Evolutionary conservation across 495 filamentous ascomycete species (phyloP).

Genomic region (Penicillium tannophilum): DNA sequence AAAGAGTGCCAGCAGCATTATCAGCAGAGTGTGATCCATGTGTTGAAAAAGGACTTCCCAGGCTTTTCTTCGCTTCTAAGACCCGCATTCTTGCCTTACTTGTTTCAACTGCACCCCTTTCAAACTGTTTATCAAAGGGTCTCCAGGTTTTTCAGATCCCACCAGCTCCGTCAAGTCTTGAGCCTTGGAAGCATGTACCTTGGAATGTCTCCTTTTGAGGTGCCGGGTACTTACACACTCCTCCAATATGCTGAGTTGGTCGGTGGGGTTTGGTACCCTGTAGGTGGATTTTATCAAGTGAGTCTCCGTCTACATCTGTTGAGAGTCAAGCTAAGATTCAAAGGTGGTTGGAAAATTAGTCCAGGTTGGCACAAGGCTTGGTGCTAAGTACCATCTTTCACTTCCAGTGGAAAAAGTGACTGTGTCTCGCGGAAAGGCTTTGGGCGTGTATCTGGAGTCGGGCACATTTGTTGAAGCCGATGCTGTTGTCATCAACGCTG

Average conservation of each 20-base stretch:
- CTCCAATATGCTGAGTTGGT: conserved; percentile 72
- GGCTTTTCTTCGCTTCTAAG: conserved; percentile 51
- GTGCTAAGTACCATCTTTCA: conserved; percentile 52
- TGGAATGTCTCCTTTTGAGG: conserved; percentile 73
- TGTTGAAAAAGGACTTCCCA: conserved; percentile 65
- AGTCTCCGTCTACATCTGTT: conserved; percentile 2
- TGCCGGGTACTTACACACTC: conserved; percentile 69
- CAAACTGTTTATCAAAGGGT: conserved; percentile 63
- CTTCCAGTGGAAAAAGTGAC: background rate
- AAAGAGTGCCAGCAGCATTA: conserved; percentile 65
- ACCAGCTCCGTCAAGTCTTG: conserved; percentile 65
- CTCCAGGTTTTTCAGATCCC: conserved; percentile 63
- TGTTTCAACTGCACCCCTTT: conserved; percentile 63
- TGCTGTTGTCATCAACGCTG: conserved; percentile 66
- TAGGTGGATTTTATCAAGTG: conserved; percentile 61
- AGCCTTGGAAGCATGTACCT: conserved; percentile 79
- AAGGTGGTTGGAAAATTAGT: conserved; percentile 57
- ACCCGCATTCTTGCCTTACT: conserved; percentile 50
- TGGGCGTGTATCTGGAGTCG: background rate
- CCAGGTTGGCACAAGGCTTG: conserved; percentile 54
- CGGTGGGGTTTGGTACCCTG: conserved; percentile 74
- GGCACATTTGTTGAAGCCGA: conserved; percentile 51
- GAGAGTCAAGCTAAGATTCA: background rate
- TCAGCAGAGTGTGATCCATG: conserved; percentile 59
- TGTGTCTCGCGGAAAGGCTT: background rate